Base-by-base conservation (phyloP, 257 asterid species). In the Lithospermum erythrorhizon region DNA sequence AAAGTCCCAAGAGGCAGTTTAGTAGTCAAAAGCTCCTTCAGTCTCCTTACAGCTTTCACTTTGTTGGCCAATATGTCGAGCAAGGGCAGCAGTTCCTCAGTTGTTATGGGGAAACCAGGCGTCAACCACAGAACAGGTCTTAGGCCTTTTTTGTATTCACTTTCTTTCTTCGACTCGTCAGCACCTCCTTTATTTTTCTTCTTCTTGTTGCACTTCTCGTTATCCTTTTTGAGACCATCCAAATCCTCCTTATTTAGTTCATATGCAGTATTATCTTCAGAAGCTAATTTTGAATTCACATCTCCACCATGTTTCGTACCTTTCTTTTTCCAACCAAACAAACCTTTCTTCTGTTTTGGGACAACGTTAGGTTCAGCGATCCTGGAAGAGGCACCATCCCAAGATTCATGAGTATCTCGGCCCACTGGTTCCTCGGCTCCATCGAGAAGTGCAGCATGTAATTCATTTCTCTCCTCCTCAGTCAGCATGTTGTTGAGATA, bases 121-220 rank as follows among this genome's bases (percentile, higher is more conserved):
- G 98, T 91, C 79, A 91, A 73, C 98, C 98, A 91, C 66, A 91
- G 70, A 68, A 88, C 95, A 21, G 98, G 98, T 61, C 94, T 85
- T 73, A 91, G 63, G 27, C 98, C 98, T 65, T 91, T 91, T 74
- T 91, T 91, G 61, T 86, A 91, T 73, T 87, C 98, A 53, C 79
- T 78, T 66, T 78, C 83, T 20, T 65, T 66, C 75, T 78, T 75
- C 25, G 75, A 65, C 66, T 73, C 81, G 53, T 62, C 37, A 3
- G 65, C 16, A 19, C 73, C 41, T 57, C 82, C 91, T 69, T 83
- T 86, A 81, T 88, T 83, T 79, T 91, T 87, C 85, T 85, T 87
- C 85, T 85, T 27, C 32, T 27, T 27, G 32, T 3, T 27, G 6
- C 6, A 27, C 6, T 27, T 27, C 32, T 27, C 32, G 6, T 27